A percentile compares a stretch with the other conserved stretches of the same genome.
These are phyloP conservation scores for Hyaloscypha finlandica DNA, from an alignment of 495 filamentous ascomycete species.

Conservation along the genomic window DNA sequence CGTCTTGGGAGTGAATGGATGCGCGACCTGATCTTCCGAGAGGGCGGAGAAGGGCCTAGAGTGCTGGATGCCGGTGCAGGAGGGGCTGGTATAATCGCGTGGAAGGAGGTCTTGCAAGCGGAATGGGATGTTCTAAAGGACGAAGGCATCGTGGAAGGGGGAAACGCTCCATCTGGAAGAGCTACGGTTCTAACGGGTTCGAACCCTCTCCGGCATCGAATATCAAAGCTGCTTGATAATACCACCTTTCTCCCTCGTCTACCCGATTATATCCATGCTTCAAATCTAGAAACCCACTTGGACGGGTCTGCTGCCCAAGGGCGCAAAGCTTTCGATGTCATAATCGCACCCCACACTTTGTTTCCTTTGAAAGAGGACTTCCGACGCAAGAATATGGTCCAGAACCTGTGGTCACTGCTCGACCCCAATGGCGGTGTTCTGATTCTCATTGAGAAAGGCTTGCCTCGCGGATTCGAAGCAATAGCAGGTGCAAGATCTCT, in stretches of 20 bases:
- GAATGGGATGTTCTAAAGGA: conserved; percentile 72
- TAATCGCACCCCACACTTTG: conserved; percentile 84
- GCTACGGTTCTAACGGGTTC: conserved; percentile 53
- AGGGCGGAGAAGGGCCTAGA: conserved; percentile 65
- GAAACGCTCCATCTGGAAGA: conserved; percentile 45
- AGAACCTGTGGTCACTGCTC: conserved; percentile 87
- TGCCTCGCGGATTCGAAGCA: conserved; percentile 88
- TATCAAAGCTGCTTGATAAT: conserved; percentile 76
- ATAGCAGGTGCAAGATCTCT: conserved; percentile 80
- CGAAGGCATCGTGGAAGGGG: conserved; percentile 40
- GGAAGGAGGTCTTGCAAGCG: conserved; percentile 77
- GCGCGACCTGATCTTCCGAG: conserved; percentile 61
- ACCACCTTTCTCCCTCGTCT: conserved; percentile 91
- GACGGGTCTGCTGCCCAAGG: conserved; percentile 47
- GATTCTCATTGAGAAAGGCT: conserved; percentile 87
- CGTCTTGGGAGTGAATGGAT: conserved; percentile 83
- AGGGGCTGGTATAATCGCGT: conserved; percentile 82
- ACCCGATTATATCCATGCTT: conserved; percentile 80
- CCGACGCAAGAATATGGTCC: conserved; percentile 70
- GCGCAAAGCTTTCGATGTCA: conserved; percentile 83
- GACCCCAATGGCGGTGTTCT: conserved; percentile 84
- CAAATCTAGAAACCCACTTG: conserved; percentile 41
- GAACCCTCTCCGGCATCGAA: conserved; percentile 65
- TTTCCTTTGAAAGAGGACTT: conserved; percentile 72
- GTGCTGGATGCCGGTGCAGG: conserved; percentile 85